Conservation (phyloP, 129 eudicot genomes). For the Flaveria linearis region DNA sequence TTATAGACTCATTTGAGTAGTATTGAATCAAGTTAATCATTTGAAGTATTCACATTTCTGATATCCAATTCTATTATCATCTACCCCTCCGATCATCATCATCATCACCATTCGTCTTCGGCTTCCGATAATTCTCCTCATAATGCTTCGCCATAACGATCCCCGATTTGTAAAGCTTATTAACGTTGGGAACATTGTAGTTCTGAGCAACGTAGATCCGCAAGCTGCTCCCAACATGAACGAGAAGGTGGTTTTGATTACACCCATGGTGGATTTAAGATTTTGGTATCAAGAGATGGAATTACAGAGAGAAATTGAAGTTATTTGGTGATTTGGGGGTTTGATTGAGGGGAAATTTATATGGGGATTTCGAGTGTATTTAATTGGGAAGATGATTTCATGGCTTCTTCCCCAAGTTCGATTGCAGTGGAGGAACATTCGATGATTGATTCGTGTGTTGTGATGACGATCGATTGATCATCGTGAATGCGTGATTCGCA, state of each 20-base stretch:
- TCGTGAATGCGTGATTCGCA: background rate
- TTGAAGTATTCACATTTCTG: too few relatives aligned
- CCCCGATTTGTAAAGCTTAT: conserved; percentile 31
- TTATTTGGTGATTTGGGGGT: background rate
- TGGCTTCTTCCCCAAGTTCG: conserved; percentile 46
- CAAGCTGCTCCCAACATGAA: conserved; percentile 52
- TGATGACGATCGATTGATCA: too few relatives aligned
- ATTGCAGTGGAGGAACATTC: conserved; percentile 20
- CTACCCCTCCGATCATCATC: conserved; percentile 14
- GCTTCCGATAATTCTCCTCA: conserved; percentile 45
- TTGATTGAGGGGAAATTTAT: background rate
- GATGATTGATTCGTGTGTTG: too few relatives aligned
- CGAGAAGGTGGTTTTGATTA: conserved; percentile 37
- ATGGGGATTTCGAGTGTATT: background rate
- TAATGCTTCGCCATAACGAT: conserved; percentile 38
- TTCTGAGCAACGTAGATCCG: conserved; percentile 60
- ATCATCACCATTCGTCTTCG: conserved; percentile 24
- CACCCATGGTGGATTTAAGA: conserved; percentile 40
- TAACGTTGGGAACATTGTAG: conserved; percentile 46
- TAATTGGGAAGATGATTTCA: conserved; percentile 11
- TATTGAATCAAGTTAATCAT: too few relatives aligned
- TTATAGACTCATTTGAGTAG: too few relatives aligned
- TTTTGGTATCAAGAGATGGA: too few relatives aligned
- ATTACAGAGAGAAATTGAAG: background rate
- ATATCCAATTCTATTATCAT: too few relatives aligned